These are phyloP conservation scores for Corylus heterophylla DNA, from an alignment of 306 rosid genomes.

Conservation along the genomic window DNA sequence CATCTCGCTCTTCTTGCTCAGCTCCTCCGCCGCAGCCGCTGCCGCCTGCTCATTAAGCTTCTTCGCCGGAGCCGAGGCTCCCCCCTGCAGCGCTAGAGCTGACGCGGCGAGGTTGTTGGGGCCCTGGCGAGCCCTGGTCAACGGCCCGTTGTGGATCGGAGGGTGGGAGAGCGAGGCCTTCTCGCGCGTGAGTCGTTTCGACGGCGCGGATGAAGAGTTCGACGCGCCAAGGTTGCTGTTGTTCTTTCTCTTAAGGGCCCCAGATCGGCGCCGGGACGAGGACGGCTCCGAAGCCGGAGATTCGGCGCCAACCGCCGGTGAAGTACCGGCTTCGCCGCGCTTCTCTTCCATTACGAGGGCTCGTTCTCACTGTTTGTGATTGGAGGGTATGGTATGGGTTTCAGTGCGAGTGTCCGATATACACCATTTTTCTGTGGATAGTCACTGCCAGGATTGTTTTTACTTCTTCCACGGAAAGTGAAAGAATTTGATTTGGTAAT, in stretches of 20 bases:
- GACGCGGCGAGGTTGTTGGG: conserved; percentile 44
- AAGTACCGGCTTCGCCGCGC: conserved; percentile 56
- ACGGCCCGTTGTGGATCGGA: conserved; percentile 77
- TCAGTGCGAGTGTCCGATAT: conserved; percentile 6
- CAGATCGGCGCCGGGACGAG: conserved; percentile 70
- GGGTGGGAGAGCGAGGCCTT: conserved; percentile 52
- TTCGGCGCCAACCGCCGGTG: conserved; percentile 43
- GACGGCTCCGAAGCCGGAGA: conserved; percentile 62
- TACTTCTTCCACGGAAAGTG: neutral
- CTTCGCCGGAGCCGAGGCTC: conserved; percentile 25
- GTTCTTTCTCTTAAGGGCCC: conserved; percentile 69
- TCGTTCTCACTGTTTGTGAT: neutral
- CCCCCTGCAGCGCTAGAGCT: conserved; percentile 23
- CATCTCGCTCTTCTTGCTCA: conserved; percentile 55
- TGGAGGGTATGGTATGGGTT: conserved; percentile 4
- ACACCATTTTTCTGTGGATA: neutral
- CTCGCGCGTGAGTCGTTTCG: conserved; percentile 82
- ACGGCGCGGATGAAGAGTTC: conserved; percentile 58
- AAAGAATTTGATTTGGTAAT: neutral
- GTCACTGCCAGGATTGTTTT: neutral
- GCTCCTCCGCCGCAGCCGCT: conserved; percentile 44
- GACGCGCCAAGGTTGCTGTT: conserved; percentile 40
- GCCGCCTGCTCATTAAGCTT: conserved; percentile 39
- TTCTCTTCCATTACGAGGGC: conserved; percentile 68
- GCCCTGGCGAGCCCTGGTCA: conserved; percentile 88